phyloP scores from a whole-genome alignment of 1,284 basidiomycete genomes.

The Phellinidium pouzarii region DNA sequence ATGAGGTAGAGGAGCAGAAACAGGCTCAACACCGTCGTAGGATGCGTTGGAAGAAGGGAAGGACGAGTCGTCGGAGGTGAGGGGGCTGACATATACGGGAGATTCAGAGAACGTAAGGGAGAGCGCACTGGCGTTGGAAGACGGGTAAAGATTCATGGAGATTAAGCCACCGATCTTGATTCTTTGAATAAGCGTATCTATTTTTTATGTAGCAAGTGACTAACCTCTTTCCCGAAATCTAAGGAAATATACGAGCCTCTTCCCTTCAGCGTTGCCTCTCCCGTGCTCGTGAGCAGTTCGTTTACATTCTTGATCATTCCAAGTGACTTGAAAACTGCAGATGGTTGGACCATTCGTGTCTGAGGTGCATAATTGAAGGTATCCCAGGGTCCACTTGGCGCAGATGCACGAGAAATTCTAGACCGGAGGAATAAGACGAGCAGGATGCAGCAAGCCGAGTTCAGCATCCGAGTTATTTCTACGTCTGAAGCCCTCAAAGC shows the following conservation, averaged over 20 bases:
- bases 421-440: not conserved
- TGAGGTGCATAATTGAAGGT: slow-evolving; percentile 38
- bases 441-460: not conserved
- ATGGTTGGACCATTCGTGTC: slow-evolving; percentile 35
- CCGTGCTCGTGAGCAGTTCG: slow-evolving; percentile 28
- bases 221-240: slow-evolving; percentile 41
- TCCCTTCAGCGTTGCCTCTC: slow-evolving; percentile 28
- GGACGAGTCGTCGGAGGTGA: slow-evolving; percentile 39
- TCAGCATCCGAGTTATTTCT: not conserved
- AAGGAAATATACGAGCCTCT: slow-evolving; percentile 36
- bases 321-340: slow-evolving; percentile 29
- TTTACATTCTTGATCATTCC: slow-evolving; percentile 28
- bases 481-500: not conserved
- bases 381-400: slow-evolving; percentile 40
- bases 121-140: slow-evolving; percentile 28
- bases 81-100: slow-evolving; percentile 36
- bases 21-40: slow-evolving; percentile 18
- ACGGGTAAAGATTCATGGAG: slow-evolving; percentile 32
- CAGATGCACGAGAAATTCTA: slow-evolving; percentile 16
- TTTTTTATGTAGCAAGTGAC: slow-evolving; percentile 7
- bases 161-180: slow-evolving; percentile 41
- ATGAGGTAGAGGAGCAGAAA: slow-evolving; percentile 27
- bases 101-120: slow-evolving; percentile 44
- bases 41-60: slow-evolving; percentile 34
- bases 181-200: not conserved